A percentile compares a stretch with the other conserved stretches of the same genome.
Conservation (phyloP, 179 eudicot species). For the Gypsophila paniculata region DNA sequence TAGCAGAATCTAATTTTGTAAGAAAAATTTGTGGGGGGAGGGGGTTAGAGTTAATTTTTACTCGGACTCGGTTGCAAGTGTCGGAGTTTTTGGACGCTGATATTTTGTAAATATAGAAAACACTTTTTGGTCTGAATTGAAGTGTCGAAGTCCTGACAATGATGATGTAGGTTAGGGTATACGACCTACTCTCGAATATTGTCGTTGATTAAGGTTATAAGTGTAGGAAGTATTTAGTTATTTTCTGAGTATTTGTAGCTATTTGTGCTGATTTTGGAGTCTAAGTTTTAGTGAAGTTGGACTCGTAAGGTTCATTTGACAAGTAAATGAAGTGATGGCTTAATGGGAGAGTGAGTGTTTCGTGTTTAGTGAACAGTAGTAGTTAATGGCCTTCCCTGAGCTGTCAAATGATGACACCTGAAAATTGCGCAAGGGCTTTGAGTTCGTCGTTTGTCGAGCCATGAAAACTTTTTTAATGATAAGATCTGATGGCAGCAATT, state of each 20-base stretch:
- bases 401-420: not conserved
- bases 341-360: no score
- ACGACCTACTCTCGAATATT: not conserved
- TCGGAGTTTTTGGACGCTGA: no score
- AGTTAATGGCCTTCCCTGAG: not conserved
- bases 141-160: no score
- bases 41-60: no score
- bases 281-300: not conserved
- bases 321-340: no score
- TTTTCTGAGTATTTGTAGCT: not conserved
- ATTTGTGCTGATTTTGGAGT: not conserved
- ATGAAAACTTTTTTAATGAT: not conserved
- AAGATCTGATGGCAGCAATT: slow-evolving; percentile 2
- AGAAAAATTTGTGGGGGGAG: no score
- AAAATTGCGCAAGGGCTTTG: not conserved
- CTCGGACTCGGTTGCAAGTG: no score
- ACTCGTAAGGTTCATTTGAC: no score
- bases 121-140: no score
- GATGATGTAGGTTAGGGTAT: not conserved
- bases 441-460: not conserved
- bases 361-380: no score
- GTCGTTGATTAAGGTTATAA: not conserved
- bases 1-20: no score
- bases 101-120: no score
- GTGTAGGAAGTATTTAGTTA: not conserved